These are phyloP conservation scores for Coemansia sp. DNA, from an alignment of 192 early-diverging fungal species.

Conservation along the genomic window DNA sequence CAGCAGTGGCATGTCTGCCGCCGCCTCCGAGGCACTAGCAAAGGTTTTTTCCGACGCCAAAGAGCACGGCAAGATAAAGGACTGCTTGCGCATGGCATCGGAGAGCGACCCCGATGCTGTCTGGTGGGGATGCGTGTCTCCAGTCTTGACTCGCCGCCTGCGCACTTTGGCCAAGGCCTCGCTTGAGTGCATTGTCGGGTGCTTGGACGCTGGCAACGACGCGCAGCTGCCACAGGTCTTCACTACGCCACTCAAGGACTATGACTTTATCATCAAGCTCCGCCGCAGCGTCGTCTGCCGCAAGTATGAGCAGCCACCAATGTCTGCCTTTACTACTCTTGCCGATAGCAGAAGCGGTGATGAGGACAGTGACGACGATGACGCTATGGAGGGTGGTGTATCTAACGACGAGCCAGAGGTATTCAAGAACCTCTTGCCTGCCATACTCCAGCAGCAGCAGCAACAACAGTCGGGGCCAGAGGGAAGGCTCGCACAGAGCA, in stretches of 20 bases:
- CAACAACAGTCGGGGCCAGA: not conserved
- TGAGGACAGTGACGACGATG: not conserved
- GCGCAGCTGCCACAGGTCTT: conserved; percentile 60
- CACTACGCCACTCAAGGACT: conserved; percentile 74
- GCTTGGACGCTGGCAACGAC: conserved; percentile 15
- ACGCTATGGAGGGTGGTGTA: conserved; percentile 1
- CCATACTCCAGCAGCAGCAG: conserved; percentile 9
- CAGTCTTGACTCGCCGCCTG: conserved; percentile 48
- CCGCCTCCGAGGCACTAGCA: conserved; percentile 13
- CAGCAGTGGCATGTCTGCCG: conserved; percentile 12
- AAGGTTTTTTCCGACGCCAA: conserved; percentile 57
- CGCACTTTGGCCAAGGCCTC: conserved; percentile 66
- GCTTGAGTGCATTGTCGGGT: conserved; percentile 51
- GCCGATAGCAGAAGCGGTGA: not conserved
- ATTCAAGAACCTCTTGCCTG: conserved; percentile 68
- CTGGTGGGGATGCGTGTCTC: conserved; percentile 35
- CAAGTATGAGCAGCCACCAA: conserved; percentile 60
- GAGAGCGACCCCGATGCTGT: conserved; percentile 32
- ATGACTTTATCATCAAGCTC: conserved; percentile 73
- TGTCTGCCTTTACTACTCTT: conserved; percentile 37
- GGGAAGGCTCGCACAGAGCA: not conserved
- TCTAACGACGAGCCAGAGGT: conserved; percentile 55
- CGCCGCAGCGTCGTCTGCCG: conserved; percentile 53
- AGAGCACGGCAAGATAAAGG: conserved; percentile 22
- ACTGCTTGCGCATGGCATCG: conserved; percentile 24